Percentiles rank a stretch among this genome's conserved stretches.
Evolutionary conservation across 164 flowering plant species (phyloP).

Genomic region (Berberis thunbergii): DNA sequence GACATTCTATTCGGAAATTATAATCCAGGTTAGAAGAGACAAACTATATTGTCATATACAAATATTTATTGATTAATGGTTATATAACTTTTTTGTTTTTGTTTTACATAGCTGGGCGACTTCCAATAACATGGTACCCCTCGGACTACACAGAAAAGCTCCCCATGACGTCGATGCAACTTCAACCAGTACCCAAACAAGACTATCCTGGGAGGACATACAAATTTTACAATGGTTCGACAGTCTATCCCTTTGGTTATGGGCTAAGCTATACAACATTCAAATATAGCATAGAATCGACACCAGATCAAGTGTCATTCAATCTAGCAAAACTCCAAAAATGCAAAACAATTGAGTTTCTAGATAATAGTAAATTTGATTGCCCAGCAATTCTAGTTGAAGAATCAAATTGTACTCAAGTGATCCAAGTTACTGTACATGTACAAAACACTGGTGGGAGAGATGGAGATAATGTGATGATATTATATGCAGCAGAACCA

Average conservation of each 20-base stretch:
- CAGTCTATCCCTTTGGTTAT: slow-evolving; percentile 42
- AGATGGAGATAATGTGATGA: slow-evolving; percentile 4
- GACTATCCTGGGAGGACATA: slow-evolving; percentile 65
- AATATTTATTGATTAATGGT: background rate
- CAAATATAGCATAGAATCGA: slow-evolving; percentile 18
- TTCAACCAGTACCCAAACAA: slow-evolving; percentile 36
- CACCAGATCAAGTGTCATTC: slow-evolving; percentile 15
- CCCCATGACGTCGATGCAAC: slow-evolving; percentile 63
- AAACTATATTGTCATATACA: background rate
- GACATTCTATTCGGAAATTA: slow-evolving; percentile 66
- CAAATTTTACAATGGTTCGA: slow-evolving; percentile 45
- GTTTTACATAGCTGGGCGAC: slow-evolving; percentile 47
- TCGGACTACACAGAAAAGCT: slow-evolving; percentile 37
- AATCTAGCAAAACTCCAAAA: background rate
- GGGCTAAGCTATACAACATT: slow-evolving; percentile 64
- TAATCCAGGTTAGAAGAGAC: slow-evolving; percentile 57
- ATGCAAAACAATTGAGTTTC: background rate
- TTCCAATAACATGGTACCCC: slow-evolving; percentile 92
- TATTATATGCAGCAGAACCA: background rate
- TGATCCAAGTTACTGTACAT: background rate
- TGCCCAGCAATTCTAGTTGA: background rate
- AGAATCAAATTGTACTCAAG: background rate
- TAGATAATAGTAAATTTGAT: background rate
- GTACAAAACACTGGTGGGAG: background rate
- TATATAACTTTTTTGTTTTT: background rate